These are phyloP conservation scores for Besnoitia besnoiti DNA, from an alignment of 169 alveolate species.

Conservation along the genomic window DNA sequence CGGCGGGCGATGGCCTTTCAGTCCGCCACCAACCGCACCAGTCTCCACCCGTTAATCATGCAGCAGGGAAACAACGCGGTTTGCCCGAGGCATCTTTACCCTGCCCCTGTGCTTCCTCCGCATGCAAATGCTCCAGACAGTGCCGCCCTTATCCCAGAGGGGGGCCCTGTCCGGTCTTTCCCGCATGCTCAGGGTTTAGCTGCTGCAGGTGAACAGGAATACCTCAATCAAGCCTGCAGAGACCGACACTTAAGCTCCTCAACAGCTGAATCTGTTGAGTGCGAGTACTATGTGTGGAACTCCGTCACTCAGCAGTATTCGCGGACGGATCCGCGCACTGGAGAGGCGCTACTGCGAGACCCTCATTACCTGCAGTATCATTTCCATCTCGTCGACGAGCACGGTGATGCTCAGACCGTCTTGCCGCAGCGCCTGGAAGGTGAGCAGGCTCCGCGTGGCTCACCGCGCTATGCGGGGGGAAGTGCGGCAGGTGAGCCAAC, in stretches of 20 bases:
- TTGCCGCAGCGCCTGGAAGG: neutral
- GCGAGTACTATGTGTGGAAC: constrained; percentile 61
- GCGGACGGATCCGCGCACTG: constrained; percentile 50
- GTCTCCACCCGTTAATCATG: too few relatives aligned
- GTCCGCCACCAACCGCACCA: too few relatives aligned
- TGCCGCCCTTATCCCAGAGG: too few relatives aligned
- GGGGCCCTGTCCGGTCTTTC: too few relatives aligned
- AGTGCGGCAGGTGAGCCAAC: neutral
- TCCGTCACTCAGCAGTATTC: constrained; percentile 50
- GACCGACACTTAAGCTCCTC: neutral
- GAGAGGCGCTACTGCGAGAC: constrained; percentile 60
- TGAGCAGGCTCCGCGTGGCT: neutral
- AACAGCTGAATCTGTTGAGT: constrained; percentile 32
- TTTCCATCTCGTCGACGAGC: constrained; percentile 39
- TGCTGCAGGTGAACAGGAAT: too few relatives aligned
- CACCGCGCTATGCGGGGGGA: neutral
- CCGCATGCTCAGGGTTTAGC: too few relatives aligned
- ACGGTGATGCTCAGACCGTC: neutral
- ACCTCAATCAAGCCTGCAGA: too few relatives aligned
- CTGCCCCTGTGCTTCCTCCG: too few relatives aligned
- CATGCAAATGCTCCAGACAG: too few relatives aligned
- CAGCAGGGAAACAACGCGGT: too few relatives aligned
- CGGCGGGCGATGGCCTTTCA: too few relatives aligned
- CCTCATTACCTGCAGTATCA: constrained; percentile 62
- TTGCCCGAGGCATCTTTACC: too few relatives aligned